Evolutionary conservation across 2,329 filamentous ascomycete species (phyloP).

Genomic region (Calonectria hawksworthii): DNA sequence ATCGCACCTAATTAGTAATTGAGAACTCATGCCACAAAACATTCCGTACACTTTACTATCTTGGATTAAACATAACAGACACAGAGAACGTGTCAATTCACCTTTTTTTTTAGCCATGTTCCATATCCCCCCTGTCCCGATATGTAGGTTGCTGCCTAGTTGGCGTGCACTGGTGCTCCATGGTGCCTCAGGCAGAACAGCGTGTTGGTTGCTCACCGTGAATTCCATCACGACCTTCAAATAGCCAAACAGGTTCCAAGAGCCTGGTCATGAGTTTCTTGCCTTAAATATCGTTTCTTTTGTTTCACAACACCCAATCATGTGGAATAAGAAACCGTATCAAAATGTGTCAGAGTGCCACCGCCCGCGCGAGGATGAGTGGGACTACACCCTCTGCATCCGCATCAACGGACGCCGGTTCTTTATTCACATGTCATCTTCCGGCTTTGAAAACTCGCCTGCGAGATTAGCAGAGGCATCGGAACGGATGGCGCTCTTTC

Average conservation of each 20-base stretch:
- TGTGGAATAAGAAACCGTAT: not conserved
- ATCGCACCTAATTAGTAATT: not conserved
- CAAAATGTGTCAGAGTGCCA: not conserved
- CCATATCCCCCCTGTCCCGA: not conserved
- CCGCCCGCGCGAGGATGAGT: not conserved
- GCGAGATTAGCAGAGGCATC: not conserved
- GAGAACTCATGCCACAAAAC: not conserved
- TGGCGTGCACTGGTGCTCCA: too few relatives aligned
- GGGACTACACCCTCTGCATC: not conserved
- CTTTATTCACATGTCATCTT: not conserved
- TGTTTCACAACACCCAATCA: not conserved
- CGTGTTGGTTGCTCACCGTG: not conserved
- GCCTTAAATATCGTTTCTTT: not conserved
- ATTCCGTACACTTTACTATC: not conserved
- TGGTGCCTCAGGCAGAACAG: conserved; percentile 1
- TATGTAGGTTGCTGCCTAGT: not conserved
- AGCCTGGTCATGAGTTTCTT: not conserved
- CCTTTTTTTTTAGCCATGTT: not conserved
- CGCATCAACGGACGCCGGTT: conserved; percentile 11
- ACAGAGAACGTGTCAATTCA: not conserved
- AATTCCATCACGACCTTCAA: not conserved
- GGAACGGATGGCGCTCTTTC: not conserved
- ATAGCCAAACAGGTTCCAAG: not conserved
- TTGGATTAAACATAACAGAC: not conserved
- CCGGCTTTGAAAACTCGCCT: conserved; percentile 3